Evolutionary conservation across 2,329 filamentous ascomycete genomes (phyloP).

Genomic region (Neodidymelliopsis sp.): DNA sequence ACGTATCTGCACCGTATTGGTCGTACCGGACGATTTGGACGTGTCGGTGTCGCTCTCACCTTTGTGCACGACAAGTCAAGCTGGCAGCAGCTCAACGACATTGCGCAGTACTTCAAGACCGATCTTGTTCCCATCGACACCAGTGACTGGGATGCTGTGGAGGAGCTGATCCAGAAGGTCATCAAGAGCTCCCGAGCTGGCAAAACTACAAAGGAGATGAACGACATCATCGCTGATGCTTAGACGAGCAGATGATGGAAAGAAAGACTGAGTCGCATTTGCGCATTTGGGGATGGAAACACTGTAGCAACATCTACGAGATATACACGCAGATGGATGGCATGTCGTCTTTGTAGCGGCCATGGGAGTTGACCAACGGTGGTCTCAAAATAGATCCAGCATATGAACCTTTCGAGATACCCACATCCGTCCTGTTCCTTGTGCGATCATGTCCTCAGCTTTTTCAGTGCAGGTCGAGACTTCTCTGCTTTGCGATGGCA

Average conservation of each 20-base stretch:
- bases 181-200: conserved; percentile 52
- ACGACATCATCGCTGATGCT: conserved; percentile 10
- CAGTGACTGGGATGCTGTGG: conserved; percentile 89
- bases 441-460: not conserved
- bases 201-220: conserved; percentile 52
- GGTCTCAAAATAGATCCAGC: conserved; percentile 16
- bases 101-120: conserved; percentile 80
- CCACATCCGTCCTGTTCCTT: conserved; percentile 7
- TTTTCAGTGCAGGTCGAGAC: not conserved
- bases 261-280: too few relatives aligned
- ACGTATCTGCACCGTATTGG: conserved; percentile 98
- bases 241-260: not conserved
- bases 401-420: conserved; percentile 34
- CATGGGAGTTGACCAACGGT: conserved; percentile 7
- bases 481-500: conserved; percentile 8
- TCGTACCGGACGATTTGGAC: conserved; percentile 94
- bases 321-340: not conserved
- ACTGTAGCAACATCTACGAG: not conserved
- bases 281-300: conserved; percentile 4
- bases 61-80: conserved; percentile 89
- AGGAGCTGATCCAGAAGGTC: conserved; percentile 77
- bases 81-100: conserved; percentile 80
- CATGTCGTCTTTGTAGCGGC: conserved; percentile 10
- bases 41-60: conserved; percentile 93
- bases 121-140: conserved; percentile 83